A percentile compares a stretch with the other conserved stretches of the same genome.
These are phyloP conservation scores for Cucumis variabilis DNA, from an alignment of 331 rosid species.

Conservation along the genomic window DNA sequence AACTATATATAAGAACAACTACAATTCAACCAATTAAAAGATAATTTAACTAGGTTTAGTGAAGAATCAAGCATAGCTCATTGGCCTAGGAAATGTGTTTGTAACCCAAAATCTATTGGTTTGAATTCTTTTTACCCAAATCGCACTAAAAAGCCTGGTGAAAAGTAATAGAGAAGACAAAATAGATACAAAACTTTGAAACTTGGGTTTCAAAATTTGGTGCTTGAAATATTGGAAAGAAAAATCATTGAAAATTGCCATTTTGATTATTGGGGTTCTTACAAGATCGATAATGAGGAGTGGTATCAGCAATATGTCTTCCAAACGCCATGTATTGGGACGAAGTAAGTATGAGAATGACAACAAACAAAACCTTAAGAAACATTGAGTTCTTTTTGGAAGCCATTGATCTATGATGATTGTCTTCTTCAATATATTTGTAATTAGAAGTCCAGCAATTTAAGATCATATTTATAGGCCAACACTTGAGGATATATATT, in stretches of 20 bases:
- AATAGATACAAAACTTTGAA: background rate
- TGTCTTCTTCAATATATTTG: background rate
- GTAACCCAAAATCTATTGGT: too few relatives aligned
- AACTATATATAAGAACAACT: background rate
- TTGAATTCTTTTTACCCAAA: too few relatives aligned
- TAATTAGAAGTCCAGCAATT: background rate
- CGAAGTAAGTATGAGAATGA: background rate
- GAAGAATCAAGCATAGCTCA: too few relatives aligned
- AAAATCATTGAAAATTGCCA: background rate
- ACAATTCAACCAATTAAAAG: too few relatives aligned
- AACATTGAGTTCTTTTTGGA: background rate
- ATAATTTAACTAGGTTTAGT: too few relatives aligned
- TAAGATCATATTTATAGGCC: background rate
- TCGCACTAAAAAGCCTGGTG: too few relatives aligned
- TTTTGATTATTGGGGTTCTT: background rate
- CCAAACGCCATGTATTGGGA: constrained; percentile 8
- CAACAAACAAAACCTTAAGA: background rate
- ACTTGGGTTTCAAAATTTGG: too few relatives aligned
- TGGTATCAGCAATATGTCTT: background rate
- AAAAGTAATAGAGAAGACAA: background rate
- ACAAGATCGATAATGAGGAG: background rate
- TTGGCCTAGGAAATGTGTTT: too few relatives aligned
- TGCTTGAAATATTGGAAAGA: background rate
- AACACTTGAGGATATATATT: background rate
- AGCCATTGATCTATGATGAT: background rate